phyloP scores from a whole-genome alignment of 768 basidiomycete species.

The Albatrellus ellisii region DNA sequence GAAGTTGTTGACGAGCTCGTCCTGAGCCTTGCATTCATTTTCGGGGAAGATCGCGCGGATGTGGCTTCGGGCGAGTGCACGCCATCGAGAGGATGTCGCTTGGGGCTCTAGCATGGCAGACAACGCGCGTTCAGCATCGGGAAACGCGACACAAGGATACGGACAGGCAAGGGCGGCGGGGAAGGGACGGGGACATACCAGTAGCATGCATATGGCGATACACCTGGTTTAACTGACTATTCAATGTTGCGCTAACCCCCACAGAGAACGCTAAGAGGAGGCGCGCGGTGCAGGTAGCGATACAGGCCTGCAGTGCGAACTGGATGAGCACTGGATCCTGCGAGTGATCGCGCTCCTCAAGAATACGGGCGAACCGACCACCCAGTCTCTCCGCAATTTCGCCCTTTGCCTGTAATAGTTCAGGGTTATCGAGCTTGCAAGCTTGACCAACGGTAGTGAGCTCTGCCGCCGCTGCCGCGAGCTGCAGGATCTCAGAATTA shows the following conservation, averaged over 20 bases:
- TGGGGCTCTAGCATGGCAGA: constrained; percentile 52
- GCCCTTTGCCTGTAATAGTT: constrained; percentile 37
- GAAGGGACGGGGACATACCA: constrained; percentile 25
- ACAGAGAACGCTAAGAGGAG: constrained; percentile 62
- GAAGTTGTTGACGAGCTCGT: constrained; percentile 64
- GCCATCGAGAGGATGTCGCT: constrained; percentile 68
- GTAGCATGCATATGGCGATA: constrained; percentile 42
- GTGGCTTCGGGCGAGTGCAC: constrained; percentile 56
- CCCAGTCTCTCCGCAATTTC: constrained; percentile 56
- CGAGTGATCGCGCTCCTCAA: constrained; percentile 52
- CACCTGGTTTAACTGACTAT: constrained; percentile 48
- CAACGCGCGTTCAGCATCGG: constrained; percentile 11
- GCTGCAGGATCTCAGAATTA: constrained; percentile 72
- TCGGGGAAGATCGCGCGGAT: constrained; percentile 58
- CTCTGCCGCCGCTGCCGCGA: constrained; percentile 64
- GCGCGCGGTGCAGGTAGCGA: constrained; percentile 51
- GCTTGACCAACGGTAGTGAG: constrained; percentile 39
- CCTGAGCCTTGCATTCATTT: constrained; percentile 49
- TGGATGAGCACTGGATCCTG: constrained; percentile 70
- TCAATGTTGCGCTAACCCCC: constrained; percentile 58
- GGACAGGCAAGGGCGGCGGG: constrained; percentile 1
- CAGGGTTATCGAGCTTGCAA: constrained; percentile 25
- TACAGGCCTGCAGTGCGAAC: constrained; percentile 60
- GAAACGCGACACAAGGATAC: constrained; percentile 14
- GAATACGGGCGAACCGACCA: constrained; percentile 41